Evolutionary conservation across 129 eudicot genomes (phyloP).

Genomic region (Centaurea solstitialis): DNA sequence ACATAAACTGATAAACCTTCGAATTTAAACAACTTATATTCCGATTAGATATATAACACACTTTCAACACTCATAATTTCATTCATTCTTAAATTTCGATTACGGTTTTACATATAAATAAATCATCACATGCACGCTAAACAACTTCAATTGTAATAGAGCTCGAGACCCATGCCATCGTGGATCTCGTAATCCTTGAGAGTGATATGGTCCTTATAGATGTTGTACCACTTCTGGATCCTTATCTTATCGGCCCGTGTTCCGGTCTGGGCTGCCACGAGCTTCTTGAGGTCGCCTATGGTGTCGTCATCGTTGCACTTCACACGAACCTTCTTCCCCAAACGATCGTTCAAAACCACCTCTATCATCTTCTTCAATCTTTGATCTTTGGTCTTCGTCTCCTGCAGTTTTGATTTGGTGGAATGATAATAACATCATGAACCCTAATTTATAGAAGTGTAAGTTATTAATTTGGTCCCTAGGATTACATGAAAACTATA

Average conservation of each 20-base stretch:
- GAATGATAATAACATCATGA: no score
- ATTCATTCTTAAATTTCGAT: no score
- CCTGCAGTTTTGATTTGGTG: no score
- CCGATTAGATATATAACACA: no score
- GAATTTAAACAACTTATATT: no score
- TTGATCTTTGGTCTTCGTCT: background rate
- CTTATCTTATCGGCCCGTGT: slow-evolving; percentile 85
- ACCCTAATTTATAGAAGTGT: no score
- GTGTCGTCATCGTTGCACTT: slow-evolving; percentile 96
- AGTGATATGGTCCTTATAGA: slow-evolving; percentile 86
- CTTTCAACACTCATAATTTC: no score
- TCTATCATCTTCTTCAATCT: slow-evolving; percentile 60
- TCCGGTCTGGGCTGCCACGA: slow-evolving; percentile 89
- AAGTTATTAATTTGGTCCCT: no score
- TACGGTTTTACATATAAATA: no score
- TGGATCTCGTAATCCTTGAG: slow-evolving; percentile 84
- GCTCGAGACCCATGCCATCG: slow-evolving; percentile 97
- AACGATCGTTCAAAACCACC: slow-evolving; percentile 91
- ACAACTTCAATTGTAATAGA: slow-evolving; percentile 78
- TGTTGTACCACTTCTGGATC: slow-evolving; percentile 85
- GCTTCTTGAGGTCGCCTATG: slow-evolving; percentile 89
- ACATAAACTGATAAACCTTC: no score
- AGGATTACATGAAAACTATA: no score
- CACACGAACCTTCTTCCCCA: slow-evolving; percentile 93
- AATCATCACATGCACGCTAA: no score